Conservation (phyloP, 2,329 filamentous ascomycete genomes). For the Aspergillus oerlinghausenensis region DNA sequence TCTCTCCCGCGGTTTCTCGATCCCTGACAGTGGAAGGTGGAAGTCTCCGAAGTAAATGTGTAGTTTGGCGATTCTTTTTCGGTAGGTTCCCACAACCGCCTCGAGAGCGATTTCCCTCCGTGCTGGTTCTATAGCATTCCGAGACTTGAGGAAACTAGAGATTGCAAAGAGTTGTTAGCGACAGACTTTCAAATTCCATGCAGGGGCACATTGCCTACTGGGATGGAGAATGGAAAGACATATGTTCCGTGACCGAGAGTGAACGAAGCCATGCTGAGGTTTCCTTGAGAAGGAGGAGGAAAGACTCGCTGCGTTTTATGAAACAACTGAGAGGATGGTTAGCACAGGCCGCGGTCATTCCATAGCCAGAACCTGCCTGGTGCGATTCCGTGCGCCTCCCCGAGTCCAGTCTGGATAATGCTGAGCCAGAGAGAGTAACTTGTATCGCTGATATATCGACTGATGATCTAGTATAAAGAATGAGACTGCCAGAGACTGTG, state of each 20-base stretch:
- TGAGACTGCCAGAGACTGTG: constrained; percentile 12
- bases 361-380: constrained; percentile 2
- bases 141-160: constrained; percentile 11
- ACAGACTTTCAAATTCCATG: too few relatives aligned
- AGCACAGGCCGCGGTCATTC: too few relatives aligned
- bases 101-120: background rate
- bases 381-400: constrained; percentile 10
- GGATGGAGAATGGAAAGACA: constrained; percentile 10
- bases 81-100: background rate
- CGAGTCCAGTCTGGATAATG: constrained; percentile 10
- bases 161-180: background rate
- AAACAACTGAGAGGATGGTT: constrained; percentile 5
- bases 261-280: too few relatives aligned
- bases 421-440: constrained; percentile 10
- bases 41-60: constrained; percentile 9
- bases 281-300: constrained; percentile 1
- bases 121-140: constrained; percentile 8
- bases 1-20: constrained; percentile 2
- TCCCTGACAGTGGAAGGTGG: constrained; percentile 8
- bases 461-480: constrained; percentile 7
- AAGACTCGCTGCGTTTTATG: constrained; percentile 5
- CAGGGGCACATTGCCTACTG: background rate
- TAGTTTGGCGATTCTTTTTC: background rate
- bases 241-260: background rate
- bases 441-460: constrained; percentile 11